Evolutionary conservation across 768 basidiomycete genomes (phyloP), one percentile per base, ranked within the genome.

Genomic region (Symmetrospora coprosmae): DNA sequence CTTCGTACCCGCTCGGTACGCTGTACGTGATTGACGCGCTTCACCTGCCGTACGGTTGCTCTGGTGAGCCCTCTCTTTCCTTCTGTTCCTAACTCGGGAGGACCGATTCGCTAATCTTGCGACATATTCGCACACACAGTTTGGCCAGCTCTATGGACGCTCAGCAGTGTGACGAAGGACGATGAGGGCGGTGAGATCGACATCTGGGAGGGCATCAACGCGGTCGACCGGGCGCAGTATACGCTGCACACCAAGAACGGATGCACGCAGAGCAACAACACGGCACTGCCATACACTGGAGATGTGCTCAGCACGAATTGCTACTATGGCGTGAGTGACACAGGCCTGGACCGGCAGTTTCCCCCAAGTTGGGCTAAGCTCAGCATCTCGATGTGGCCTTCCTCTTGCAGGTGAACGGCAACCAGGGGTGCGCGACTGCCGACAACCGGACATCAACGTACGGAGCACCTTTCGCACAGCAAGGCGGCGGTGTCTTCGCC

Each of bases 111-210:
- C 37, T 39, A 39, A 39, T 39, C 19, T n/a, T n/a, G n/a, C n/a
- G n/a, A n/a, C n/a, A n/a, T n/a, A n/a, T n/a, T n/a, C n/a, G n/a
- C 37, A n/a, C 37, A 39, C 28, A 41, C 41, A 4, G 55, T 59
- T 14, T 63, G 62, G 62, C 62, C 62, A 27, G 52, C 62, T 11
- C 39, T 63, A 7, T 63, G 62, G 62, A 58, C 62, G 2, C 19
- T 63, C 4, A 35, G 41, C 13, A 19, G n/a, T n/a, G 39, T 41
- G 4, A 23, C n/a, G 13, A 63, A 58, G 30, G 46, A 45, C 28
- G 55, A 48, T 25, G 33, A 58, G 19, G 62, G 62, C 28, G 62
- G 55, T 34, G 55, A 63, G 35, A 47, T 63, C 37, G 62, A 63
- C 53, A 63, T 63, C 16, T 63, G 35, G 37, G 62, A 58, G 30